A percentile compares a stretch with the other conserved stretches of the same genome.
phyloP scores from a whole-genome alignment of 116 monocot genomes.

The Papilionanthe hybrid region DNA sequence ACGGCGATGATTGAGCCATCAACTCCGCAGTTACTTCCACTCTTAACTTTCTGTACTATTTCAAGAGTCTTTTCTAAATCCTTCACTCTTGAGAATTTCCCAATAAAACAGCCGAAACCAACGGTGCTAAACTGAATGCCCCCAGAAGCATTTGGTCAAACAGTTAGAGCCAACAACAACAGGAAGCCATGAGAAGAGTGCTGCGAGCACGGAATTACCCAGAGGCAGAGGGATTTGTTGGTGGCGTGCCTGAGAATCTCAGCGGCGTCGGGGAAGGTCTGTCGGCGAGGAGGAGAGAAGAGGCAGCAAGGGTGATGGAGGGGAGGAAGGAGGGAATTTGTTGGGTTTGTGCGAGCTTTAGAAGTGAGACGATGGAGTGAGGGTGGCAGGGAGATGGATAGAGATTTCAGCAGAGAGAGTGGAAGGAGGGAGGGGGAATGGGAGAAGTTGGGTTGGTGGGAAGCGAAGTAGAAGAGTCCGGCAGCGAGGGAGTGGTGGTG shows the following conservation, averaged over 20 bases:
- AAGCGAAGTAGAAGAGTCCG: constrained; percentile 57
- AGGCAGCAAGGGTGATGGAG: constrained; percentile 25
- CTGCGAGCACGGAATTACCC: constrained; percentile 63
- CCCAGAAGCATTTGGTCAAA: constrained; percentile 58
- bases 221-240: constrained; percentile 9
- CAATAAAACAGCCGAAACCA: constrained; percentile 76
- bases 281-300: constrained; percentile 24
- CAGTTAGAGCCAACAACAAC: constrained; percentile 30
- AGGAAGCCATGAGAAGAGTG: constrained; percentile 21
- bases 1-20: constrained; percentile 65
- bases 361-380: constrained; percentile 18
- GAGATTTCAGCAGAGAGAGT: constrained; percentile 43
- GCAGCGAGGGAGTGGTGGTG: constrained; percentile 32
- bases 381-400: constrained; percentile 27
- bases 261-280: constrained; percentile 28
- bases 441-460: constrained; percentile 40
- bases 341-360: constrained; percentile 23
- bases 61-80: constrained; percentile 31
- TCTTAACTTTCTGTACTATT: constrained; percentile 30
- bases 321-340: constrained; percentile 21
- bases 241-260: constrained; percentile 11
- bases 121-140: constrained; percentile 33
- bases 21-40: constrained; percentile 11
- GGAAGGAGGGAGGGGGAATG: constrained; percentile 36
- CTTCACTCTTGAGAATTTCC: constrained; percentile 15